phyloP scores from a whole-genome alignment of 768 basidiomycete species.

The Mycena metata region DNA sequence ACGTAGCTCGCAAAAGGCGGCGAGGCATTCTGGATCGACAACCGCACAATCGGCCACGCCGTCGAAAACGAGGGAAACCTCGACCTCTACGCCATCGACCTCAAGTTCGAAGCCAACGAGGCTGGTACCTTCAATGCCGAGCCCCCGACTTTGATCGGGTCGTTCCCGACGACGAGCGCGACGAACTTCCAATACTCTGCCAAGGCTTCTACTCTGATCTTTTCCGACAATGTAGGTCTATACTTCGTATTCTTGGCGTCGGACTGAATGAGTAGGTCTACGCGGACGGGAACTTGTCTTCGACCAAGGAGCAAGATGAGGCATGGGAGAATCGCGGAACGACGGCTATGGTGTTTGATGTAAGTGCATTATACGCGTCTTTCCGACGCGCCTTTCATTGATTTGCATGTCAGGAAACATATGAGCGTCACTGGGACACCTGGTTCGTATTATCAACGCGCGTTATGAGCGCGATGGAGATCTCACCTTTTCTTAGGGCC shows the following conservation, averaged over 20 bases:
- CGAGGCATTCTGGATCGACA: conserved; percentile 84
- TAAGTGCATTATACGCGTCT: neutral
- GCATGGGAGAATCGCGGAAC: conserved; percentile 81
- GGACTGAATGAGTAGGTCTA: conserved; percentile 63
- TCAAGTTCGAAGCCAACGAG: conserved; percentile 56
- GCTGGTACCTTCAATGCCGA: conserved; percentile 51
- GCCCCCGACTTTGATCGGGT: conserved; percentile 66
- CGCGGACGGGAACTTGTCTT: conserved; percentile 77
- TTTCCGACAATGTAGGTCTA: conserved; percentile 59
- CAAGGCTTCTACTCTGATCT: conserved; percentile 75
- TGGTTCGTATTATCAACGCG: conserved; percentile 28
- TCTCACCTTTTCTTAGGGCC: conserved; percentile 59
- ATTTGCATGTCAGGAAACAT: conserved; percentile 43
- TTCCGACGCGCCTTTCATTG: neutral
- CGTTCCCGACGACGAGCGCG: conserved; percentile 75
- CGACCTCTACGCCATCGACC: conserved; percentile 70
- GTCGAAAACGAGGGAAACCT: conserved; percentile 68
- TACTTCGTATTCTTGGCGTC: neutral
- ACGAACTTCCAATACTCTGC: conserved; percentile 78
- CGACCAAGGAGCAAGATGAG: conserved; percentile 78
- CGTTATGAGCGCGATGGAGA: neutral
- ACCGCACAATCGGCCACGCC: conserved; percentile 77
- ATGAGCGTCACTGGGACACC: conserved; percentile 82
- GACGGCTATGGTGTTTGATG: conserved; percentile 79
- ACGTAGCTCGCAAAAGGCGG: conserved; percentile 74